A percentile compares a stretch with the other conserved stretches of the same genome.
Evolutionary conservation across 192 early-diverging fungal species (phyloP).

Genomic region (Backusella westeae): DNA sequence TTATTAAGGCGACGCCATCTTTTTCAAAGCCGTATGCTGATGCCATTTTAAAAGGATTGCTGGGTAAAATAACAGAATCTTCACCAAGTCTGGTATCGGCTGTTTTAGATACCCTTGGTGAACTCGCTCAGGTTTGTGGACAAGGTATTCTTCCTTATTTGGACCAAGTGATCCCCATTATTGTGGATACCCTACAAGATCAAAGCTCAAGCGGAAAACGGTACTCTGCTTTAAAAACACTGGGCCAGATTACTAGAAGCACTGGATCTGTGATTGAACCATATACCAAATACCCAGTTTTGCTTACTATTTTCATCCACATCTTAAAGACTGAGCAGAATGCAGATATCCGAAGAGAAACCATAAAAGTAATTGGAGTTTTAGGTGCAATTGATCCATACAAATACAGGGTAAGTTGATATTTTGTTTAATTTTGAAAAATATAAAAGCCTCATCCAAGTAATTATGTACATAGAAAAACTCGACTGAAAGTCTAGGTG

Average conservation of each 20-base stretch:
- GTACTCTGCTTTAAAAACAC: conserved; percentile 82
- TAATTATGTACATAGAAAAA: conserved; percentile 36
- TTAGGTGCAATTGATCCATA: conserved; percentile 97
- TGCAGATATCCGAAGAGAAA: conserved; percentile 70
- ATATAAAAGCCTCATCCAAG: not conserved
- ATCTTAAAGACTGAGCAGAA: conserved; percentile 84
- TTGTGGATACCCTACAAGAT: conserved; percentile 88
- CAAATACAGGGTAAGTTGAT: conserved; percentile 48
- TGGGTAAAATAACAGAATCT: conserved; percentile 77
- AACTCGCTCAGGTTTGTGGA: conserved; percentile 77
- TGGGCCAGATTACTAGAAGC: conserved; percentile 81
- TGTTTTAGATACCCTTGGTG: conserved; percentile 76
- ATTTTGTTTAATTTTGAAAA: not conserved
- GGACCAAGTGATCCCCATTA: conserved; percentile 75
- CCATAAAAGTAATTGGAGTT: conserved; percentile 88
- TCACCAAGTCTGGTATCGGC: conserved; percentile 77
- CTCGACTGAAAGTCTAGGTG: conserved; percentile 42
- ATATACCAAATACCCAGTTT: conserved; percentile 80
- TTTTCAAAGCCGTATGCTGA: conserved; percentile 89
- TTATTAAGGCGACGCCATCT: conserved; percentile 73
- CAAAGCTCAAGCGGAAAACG: conserved; percentile 81
- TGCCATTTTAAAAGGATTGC: conserved; percentile 77
- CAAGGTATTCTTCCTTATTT: conserved; percentile 80
- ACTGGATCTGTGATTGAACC: conserved; percentile 90
- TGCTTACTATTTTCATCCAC: conserved; percentile 72